phyloP scores from a whole-genome alignment of 352 stramenopile species.

The Globisporangium polare region DNA sequence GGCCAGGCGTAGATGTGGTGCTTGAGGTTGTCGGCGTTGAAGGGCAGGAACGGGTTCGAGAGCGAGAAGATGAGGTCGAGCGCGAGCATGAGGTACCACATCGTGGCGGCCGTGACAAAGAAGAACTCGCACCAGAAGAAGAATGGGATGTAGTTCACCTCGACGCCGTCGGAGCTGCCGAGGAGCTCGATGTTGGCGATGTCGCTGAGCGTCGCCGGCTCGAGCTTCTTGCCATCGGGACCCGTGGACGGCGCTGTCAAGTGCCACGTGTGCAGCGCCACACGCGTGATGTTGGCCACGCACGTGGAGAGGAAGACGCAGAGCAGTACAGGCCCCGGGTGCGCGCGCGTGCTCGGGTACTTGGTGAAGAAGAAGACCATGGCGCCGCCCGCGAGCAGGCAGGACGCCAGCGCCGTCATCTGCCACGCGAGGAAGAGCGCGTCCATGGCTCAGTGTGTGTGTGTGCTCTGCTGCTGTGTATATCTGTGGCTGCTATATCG shows the following conservation, averaged over 20 bases:
- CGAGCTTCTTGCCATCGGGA: slow-evolving; percentile 10
- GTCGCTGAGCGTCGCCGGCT: slow-evolving; percentile 48
- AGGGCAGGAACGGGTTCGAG: slow-evolving; percentile 83
- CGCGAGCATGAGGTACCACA: slow-evolving; percentile 86
- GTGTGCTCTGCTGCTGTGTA: neutral
- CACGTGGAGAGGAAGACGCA: slow-evolving; percentile 72
- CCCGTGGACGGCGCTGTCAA: slow-evolving; percentile 14
- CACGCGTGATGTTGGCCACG: slow-evolving; percentile 62
- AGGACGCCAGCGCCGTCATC: slow-evolving; percentile 56
- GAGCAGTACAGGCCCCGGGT: slow-evolving; percentile 71
- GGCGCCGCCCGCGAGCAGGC: slow-evolving; percentile 37
- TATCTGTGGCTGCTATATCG: neutral
- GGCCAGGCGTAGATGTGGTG: slow-evolving; percentile 83
- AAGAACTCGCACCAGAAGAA: slow-evolving; percentile 87
- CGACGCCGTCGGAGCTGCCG: slow-evolving; percentile 22
- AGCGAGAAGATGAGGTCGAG: slow-evolving; percentile 85
- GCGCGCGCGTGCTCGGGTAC: slow-evolving; percentile 50
- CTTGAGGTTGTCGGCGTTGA: slow-evolving; percentile 84
- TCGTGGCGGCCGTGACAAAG: slow-evolving; percentile 71
- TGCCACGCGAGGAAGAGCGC: slow-evolving; percentile 73
- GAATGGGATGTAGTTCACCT: slow-evolving; percentile 47
- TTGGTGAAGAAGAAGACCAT: slow-evolving; percentile 78
- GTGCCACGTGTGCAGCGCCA: slow-evolving; percentile 58
- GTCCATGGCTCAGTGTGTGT: slow-evolving; percentile 27
- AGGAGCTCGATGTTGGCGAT: slow-evolving; percentile 57